Base-by-base conservation (phyloP, 345 rosid genomes). In the Orychophragmus violaceus region DNA sequence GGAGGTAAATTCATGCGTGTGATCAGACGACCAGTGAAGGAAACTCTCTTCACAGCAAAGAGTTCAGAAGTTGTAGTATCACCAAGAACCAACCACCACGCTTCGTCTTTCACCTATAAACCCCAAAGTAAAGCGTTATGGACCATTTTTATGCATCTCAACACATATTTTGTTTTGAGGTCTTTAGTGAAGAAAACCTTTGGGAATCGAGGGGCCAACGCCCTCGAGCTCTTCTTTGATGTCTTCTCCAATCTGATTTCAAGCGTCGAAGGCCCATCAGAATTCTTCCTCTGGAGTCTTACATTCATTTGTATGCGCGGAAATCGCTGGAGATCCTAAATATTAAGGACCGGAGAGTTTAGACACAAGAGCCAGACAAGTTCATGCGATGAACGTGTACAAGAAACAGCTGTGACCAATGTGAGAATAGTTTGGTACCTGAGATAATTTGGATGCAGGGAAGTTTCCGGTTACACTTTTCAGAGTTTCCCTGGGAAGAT, bases 81-180 rank as follows among this genome's bases (percentile, higher is more conserved):
- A 35, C 96, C 95, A 39, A 93, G 91, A 62, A 88, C 80, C 60
- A 93, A 71, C 99, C 97, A 93, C 97, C 99, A 93, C 30, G 96
- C 99, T 84, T 93, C 99, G 65, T 84, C 90, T 88, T 93, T 93
- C 54, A 82, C 53, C 97, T 93, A 42, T 37, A 77, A 45, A 39
- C 45, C 57, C 36, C 24, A 63, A 18, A 24, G 23, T 50, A 19
- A 10, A n/a, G 51, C 36, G 53, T 80, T 16, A 76, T 22, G 53
- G 23, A 22, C 27, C 3, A 33, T 3, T 56, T 8, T 44, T 32
- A 66, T 48, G 18, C 30, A 18, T 57, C 42, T 41, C 24, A 64
- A 10, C 0, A 55, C 19, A 21, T 25, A 32, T 6, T 62, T 3
- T 3, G 41, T 24, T 21, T 46, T 6, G 57, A 45, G 52, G 55